Conservation (phyloP, 2,329 filamentous ascomycete species). For the Aspergillus novoparasiticus region DNA sequence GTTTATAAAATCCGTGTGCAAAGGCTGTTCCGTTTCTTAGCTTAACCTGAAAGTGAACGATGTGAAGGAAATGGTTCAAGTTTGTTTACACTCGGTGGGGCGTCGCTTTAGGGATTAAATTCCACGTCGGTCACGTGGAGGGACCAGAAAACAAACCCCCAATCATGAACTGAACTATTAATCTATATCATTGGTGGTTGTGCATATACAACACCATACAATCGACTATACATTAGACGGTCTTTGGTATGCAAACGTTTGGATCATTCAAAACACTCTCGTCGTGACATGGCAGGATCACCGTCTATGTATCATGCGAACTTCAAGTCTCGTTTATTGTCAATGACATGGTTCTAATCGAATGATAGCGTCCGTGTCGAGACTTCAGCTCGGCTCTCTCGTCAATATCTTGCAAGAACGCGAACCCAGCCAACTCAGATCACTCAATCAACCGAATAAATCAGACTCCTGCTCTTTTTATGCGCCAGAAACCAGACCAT, state of each 20-base stretch:
- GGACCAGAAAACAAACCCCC: neutral
- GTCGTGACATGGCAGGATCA: slow-evolving; percentile 8
- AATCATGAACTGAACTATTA: neutral
- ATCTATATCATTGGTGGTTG: neutral
- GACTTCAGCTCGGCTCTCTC: slow-evolving; percentile 21
- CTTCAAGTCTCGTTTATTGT: slow-evolving; percentile 24
- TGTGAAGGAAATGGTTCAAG: neutral
- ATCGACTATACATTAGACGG: neutral
- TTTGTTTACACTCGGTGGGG: neutral
- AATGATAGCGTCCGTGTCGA: slow-evolving; percentile 14
- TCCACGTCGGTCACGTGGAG: neutral
- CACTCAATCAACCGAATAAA: slow-evolving; percentile 34
- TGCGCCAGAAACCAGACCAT: slow-evolving; percentile 36
- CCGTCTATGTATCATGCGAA: slow-evolving; percentile 11
- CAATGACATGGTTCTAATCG: slow-evolving; percentile 22
- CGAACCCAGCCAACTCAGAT: slow-evolving; percentile 34
- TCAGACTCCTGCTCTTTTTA: slow-evolving; percentile 37
- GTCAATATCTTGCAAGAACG: slow-evolving; percentile 33
- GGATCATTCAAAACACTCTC: slow-evolving; percentile 9
- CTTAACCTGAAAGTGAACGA: neutral
- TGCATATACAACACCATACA: neutral
- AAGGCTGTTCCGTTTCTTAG: neutral
- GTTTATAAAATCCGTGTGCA: neutral
- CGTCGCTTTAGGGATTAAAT: neutral
- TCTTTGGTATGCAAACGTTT: slow-evolving; percentile 8